A percentile compares a stretch with the other conserved stretches of the same genome.
Evolutionary conservation across 495 filamentous ascomycete genomes (phyloP).

Genomic region (Podospora didyma): DNA sequence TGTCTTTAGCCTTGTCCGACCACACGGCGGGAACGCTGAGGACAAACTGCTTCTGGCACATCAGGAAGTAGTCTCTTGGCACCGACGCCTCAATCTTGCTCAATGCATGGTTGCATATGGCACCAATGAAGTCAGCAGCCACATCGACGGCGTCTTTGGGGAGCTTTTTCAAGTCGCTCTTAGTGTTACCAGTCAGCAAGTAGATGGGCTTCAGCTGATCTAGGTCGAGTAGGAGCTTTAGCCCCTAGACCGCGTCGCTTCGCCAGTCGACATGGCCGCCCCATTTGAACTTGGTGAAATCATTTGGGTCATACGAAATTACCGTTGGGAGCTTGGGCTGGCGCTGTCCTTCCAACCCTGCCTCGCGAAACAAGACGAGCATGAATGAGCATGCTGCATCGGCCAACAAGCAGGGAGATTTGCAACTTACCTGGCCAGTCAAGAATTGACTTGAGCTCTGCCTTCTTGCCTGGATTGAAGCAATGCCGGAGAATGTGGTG

Average conservation of each 20-base stretch:
- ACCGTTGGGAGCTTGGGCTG: background rate
- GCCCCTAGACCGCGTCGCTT: slow-evolving; percentile 1
- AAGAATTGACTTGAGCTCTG: background rate
- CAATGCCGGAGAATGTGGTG: slow-evolving; percentile 5
- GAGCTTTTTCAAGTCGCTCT: slow-evolving; percentile 19
- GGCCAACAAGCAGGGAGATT: no score
- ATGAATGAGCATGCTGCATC: no score
- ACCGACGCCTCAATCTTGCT: slow-evolving; percentile 17
- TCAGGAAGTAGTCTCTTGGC: slow-evolving; percentile 15
- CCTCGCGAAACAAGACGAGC: background rate
- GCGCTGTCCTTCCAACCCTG: background rate
- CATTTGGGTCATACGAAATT: background rate
- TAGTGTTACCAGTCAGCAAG: slow-evolving; percentile 13
- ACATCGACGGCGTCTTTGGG: slow-evolving; percentile 24
- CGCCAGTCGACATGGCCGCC: background rate
- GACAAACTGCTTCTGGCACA: slow-evolving; percentile 20
- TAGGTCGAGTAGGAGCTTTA: slow-evolving; percentile 36
- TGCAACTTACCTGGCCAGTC: slow-evolving; percentile 2
- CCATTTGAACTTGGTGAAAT: background rate
- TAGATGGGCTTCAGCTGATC: slow-evolving; percentile 19
- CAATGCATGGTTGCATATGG: slow-evolving; percentile 26
- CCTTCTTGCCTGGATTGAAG: background rate
- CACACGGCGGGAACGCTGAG: slow-evolving; percentile 30
- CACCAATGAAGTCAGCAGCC: slow-evolving; percentile 13
- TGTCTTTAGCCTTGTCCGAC: slow-evolving; percentile 31